Percentiles rank a stretch among this genome's conserved stretches.
phyloP scores from a whole-genome alignment of 495 filamentous ascomycete species.

The Aspergillus steynii region DNA sequence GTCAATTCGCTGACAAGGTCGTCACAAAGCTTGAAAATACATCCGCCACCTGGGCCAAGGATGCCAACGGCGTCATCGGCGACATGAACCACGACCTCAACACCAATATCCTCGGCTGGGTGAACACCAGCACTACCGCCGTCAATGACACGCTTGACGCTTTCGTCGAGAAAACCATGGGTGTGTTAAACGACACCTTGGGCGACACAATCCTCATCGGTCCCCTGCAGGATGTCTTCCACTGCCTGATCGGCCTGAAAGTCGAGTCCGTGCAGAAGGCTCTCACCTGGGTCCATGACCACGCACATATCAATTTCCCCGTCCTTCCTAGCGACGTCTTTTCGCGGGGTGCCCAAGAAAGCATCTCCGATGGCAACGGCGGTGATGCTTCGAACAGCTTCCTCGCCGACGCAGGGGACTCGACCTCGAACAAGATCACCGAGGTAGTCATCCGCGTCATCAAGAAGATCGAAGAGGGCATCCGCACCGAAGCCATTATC shows the following conservation, averaged over 20 bases:
- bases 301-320: slow-evolving; percentile 84
- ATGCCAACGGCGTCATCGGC: slow-evolving; percentile 71
- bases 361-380: slow-evolving; percentile 42
- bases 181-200: slow-evolving; percentile 74
- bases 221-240: slow-evolving; percentile 69
- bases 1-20: slow-evolving; percentile 78
- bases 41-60: slow-evolving; percentile 72
- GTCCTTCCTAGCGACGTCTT: slow-evolving; percentile 77
- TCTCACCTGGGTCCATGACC: slow-evolving; percentile 83
- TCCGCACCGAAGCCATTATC: slow-evolving; percentile 76
- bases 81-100: slow-evolving; percentile 74
- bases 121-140: slow-evolving; percentile 74
- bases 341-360: slow-evolving; percentile 71
- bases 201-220: slow-evolving; percentile 72
- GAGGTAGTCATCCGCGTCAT: slow-evolving; percentile 68
- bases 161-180: slow-evolving; percentile 72
- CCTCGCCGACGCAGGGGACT: slow-evolving; percentile 66
- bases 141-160: slow-evolving; percentile 84
- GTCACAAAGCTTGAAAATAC: slow-evolving; percentile 70
- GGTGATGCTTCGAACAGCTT: slow-evolving; percentile 61
- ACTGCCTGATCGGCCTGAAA: slow-evolving; percentile 77
- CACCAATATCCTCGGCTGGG: slow-evolving; percentile 82
- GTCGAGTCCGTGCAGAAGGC: slow-evolving; percentile 74
- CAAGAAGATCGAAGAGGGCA: slow-evolving; percentile 58
- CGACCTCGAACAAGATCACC: slow-evolving; percentile 77